A percentile compares a stretch with the other conserved stretches of the same genome.
These are phyloP conservation scores for Erythrobasidium yunnanense DNA, from an alignment of 768 basidiomycete genomes.

Conservation along the genomic window DNA sequence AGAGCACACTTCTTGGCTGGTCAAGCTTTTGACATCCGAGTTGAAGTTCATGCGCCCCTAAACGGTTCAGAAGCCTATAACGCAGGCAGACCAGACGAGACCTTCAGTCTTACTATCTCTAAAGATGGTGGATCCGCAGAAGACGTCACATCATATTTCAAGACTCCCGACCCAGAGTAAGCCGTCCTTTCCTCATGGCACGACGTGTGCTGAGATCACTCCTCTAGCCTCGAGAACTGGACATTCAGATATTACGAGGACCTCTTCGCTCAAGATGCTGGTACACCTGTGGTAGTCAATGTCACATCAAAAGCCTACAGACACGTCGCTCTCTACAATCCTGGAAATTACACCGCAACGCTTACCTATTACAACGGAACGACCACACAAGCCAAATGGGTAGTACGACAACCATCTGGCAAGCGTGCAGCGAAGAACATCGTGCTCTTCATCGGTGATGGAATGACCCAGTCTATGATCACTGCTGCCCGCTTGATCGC, in stretches of 20 bases:
- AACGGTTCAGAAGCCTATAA: constrained; percentile 43
- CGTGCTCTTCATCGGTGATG: background rate
- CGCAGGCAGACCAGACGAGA: constrained; percentile 39
- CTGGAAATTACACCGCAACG: constrained; percentile 26
- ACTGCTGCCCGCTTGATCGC: constrained; percentile 43
- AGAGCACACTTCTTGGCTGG: constrained; percentile 36
- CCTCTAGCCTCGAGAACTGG: constrained; percentile 28
- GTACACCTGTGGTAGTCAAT: constrained; percentile 40
- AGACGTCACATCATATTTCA: constrained; percentile 38
- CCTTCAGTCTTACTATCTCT: constrained; percentile 40
- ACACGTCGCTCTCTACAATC: constrained; percentile 38
- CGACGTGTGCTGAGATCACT: background rate
- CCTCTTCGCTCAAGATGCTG: constrained; percentile 40
- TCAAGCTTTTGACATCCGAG: constrained; percentile 39
- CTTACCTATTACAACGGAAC: constrained; percentile 40
- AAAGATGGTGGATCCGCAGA: constrained; percentile 34
- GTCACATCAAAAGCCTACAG: constrained; percentile 42
- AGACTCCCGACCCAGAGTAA: constrained; percentile 28
- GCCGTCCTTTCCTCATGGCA: background rate
- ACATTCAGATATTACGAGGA: constrained; percentile 43
- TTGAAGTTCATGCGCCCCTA: constrained; percentile 43
- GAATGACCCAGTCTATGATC: constrained; percentile 39
- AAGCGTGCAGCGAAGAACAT: too few species aligned
- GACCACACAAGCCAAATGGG: constrained; percentile 41
- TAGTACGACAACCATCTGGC: constrained; percentile 34